These are phyloP conservation scores for Leucaena leucocephala DNA, from an alignment of 306 rosid species.

Conservation along the genomic window DNA sequence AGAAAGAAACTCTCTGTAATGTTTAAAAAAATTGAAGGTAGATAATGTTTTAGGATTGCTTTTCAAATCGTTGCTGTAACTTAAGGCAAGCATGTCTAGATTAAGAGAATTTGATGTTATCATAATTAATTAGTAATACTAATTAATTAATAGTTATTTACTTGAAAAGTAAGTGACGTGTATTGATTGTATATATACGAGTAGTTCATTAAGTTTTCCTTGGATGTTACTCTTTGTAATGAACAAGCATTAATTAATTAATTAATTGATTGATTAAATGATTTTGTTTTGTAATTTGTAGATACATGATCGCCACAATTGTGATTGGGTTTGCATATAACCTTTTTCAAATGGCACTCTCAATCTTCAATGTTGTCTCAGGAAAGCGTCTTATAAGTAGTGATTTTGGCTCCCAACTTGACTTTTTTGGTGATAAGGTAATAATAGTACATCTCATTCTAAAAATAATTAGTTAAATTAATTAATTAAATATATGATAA, in stretches of 20 bases:
- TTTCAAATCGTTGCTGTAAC: background rate
- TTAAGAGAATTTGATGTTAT: background rate
- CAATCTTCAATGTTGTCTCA: slow-evolving; percentile 39
- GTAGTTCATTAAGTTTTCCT: background rate
- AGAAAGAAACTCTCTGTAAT: no score
- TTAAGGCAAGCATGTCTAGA: background rate
- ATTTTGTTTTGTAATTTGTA: slow-evolving; percentile 14
- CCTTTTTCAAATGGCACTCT: slow-evolving; percentile 55
- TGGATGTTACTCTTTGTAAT: background rate
- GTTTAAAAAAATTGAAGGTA: no score
- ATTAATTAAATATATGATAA: no score
- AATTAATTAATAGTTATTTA: no score
- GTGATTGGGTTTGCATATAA: slow-evolving; percentile 51
- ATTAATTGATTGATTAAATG: background rate
- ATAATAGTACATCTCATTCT: background rate
- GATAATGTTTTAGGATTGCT: background rate
- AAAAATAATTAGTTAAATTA: background rate
- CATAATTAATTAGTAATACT: no score
- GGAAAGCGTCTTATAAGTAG: slow-evolving; percentile 40
- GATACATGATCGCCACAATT: slow-evolving; percentile 65
- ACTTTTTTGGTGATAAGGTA: slow-evolving; percentile 81
- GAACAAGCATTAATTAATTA: background rate
- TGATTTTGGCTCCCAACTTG: slow-evolving; percentile 39
- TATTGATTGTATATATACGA: background rate
- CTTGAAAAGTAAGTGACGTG: background rate